Conservation (phyloP, 352 stramenopile species). For the Pythium monospermum region DNA sequence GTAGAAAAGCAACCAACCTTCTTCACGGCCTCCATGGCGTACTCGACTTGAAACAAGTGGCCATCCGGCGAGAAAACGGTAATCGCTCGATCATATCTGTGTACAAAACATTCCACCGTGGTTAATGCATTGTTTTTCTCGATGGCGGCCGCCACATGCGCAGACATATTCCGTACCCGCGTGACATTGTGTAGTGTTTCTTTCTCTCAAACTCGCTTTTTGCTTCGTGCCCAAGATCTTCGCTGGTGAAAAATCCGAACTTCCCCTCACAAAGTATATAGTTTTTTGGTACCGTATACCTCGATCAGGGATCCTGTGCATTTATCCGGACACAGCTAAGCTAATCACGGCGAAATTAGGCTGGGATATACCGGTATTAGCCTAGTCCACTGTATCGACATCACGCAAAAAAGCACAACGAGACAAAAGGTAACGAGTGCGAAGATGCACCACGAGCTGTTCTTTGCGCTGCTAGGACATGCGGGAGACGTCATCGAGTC, state of each 20-base stretch:
- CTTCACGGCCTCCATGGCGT: slow-evolving; percentile 99
- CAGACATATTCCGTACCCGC: slow-evolving; percentile 6
- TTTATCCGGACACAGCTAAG: slow-evolving; percentile 20
- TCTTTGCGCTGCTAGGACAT: slow-evolving; percentile 67
- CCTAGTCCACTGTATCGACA: not conserved
- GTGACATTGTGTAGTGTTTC: slow-evolving; percentile 16
- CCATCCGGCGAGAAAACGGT: slow-evolving; percentile 99
- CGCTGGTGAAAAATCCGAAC: slow-evolving; percentile 1
- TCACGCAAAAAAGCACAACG: not conserved
- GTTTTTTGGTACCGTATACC: too few species aligned
- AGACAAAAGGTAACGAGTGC: too few species aligned
- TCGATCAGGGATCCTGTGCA: slow-evolving; percentile 17
- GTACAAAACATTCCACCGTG: not conserved
- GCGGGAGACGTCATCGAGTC: slow-evolving; percentile 56
- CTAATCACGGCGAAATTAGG: too few species aligned
- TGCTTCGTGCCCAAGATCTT: slow-evolving; percentile 10
- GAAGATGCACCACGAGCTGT: slow-evolving; percentile 73
- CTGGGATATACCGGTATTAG: too few species aligned
- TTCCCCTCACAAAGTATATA: slow-evolving; percentile 3
- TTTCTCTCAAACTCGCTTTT: slow-evolving; percentile 4
- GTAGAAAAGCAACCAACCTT: slow-evolving; percentile 66
- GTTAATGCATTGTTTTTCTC: not conserved
- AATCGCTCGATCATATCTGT: slow-evolving; percentile 98
- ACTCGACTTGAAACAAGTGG: slow-evolving; percentile 99
- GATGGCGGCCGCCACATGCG: not conserved